A percentile compares a stretch with the other conserved stretches of the same genome.
These are phyloP conservation scores for Cladorrhinum samala DNA, from an alignment of 495 filamentous ascomycete genomes.

Conservation along the genomic window DNA sequence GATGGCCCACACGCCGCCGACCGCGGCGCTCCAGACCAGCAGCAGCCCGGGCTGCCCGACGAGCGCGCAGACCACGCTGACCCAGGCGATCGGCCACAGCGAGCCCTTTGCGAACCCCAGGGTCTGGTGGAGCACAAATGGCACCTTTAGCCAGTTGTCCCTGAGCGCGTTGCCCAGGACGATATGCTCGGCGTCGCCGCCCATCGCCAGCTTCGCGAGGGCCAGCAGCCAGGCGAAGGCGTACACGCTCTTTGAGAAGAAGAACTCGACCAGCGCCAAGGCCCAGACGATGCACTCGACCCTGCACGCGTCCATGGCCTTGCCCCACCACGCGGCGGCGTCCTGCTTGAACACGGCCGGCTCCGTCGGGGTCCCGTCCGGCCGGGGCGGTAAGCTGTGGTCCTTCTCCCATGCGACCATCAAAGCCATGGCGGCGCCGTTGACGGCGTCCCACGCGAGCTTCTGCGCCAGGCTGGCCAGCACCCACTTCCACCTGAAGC, in stretches of 20 bases:
- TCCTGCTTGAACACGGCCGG: too few relatives aligned
- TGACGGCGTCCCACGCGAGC: background rate
- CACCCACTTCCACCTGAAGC: slow-evolving; percentile 1
- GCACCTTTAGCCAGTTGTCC: slow-evolving; percentile 6
- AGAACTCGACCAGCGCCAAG: slow-evolving; percentile 14
- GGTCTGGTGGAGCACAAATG: slow-evolving; percentile 2
- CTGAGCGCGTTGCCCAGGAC: slow-evolving; percentile 5
- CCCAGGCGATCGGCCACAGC: slow-evolving; percentile 2
- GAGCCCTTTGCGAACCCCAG: too few relatives aligned
- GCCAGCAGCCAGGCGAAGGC: slow-evolving; percentile 16
- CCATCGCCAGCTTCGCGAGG: slow-evolving; percentile 10
- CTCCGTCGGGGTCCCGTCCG: too few relatives aligned
- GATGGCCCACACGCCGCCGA: slow-evolving; percentile 11
- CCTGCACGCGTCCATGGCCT: too few relatives aligned
- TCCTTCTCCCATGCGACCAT: too few relatives aligned
- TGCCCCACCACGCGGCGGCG: too few relatives aligned
- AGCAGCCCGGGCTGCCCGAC: slow-evolving; percentile 18
- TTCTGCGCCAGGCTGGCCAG: background rate
- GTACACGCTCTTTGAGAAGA: slow-evolving; percentile 12
- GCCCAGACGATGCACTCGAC: slow-evolving; percentile 22
- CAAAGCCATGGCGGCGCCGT: background rate
- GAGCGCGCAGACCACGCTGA: slow-evolving; percentile 4
- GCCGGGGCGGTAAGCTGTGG: too few relatives aligned
- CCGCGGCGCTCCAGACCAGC: background rate
- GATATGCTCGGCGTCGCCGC: slow-evolving; percentile 6